Percentiles rank a stretch among this genome's conserved stretches.
Evolutionary conservation across 2,329 filamentous ascomycete species (phyloP).

Genomic region (Tolypocladium endophyticum): DNA sequence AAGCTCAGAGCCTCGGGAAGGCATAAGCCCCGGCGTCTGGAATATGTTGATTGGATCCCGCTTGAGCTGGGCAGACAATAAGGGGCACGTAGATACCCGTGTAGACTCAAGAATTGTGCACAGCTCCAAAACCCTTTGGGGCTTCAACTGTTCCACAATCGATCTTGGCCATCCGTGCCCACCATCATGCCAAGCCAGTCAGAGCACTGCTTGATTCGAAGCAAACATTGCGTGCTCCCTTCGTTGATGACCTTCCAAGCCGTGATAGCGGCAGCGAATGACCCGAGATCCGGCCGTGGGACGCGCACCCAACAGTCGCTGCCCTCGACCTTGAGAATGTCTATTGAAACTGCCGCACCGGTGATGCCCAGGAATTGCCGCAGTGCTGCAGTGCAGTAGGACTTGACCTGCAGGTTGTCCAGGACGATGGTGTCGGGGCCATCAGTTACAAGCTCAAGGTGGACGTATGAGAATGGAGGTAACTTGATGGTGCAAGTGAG

Average conservation of each 20-base stretch:
- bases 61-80: background rate
- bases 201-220: conserved; percentile 47
- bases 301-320: conserved; percentile 54
- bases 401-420: conserved; percentile 51
- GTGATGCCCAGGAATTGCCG: conserved; percentile 59
- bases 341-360: conserved; percentile 56
- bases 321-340: conserved; percentile 54
- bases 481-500: conserved; percentile 38
- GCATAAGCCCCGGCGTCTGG: conserved; percentile 7
- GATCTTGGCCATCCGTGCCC: conserved; percentile 32
- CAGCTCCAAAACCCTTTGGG: background rate
- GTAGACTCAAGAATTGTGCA: conserved; percentile 9
- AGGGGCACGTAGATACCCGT: conserved; percentile 8
- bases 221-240: conserved; percentile 32
- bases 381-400: conserved; percentile 54
- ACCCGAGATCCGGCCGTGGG: conserved; percentile 47
- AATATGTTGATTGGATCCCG: conserved; percentile 1
- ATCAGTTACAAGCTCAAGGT: conserved; percentile 36
- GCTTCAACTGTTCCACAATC: conserved; percentile 34
- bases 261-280: conserved; percentile 54
- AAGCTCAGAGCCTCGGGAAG: conserved; percentile 6
- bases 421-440: conserved; percentile 22
- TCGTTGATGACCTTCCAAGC: conserved; percentile 46
- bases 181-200: conserved; percentile 54
- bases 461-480: conserved; percentile 46